A percentile compares a stretch with the other conserved stretches of the same genome.
Conservation (phyloP, 805 yeast species). For the Lachancea dasiensis region DNA sequence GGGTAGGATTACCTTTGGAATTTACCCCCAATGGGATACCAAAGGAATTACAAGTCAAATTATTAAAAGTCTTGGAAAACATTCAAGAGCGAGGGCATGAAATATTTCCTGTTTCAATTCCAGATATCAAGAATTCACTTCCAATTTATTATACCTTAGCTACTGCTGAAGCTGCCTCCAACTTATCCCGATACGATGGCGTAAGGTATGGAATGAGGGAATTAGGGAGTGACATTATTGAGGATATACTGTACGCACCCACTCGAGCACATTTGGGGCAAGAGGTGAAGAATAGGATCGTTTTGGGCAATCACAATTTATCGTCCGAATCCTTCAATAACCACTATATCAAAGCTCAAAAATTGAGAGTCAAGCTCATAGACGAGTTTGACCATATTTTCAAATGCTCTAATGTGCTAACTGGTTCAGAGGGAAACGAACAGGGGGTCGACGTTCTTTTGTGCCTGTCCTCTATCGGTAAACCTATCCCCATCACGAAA, state of each 20-base stretch:
- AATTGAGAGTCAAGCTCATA: conserved; percentile 53
- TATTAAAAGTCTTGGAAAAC: conserved; percentile 40
- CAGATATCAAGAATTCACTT: conserved; percentile 57
- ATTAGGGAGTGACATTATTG: conserved; percentile 27
- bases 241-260: conserved; percentile 42
- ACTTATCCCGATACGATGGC: conserved; percentile 86
- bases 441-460: conserved; percentile 64
- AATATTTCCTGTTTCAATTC: conserved; percentile 61
- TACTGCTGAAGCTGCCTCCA: conserved; percentile 92
- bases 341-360: conserved; percentile 72
- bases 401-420: conserved; percentile 40
- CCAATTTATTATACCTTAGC: conserved; percentile 85
- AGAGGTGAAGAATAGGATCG: conserved; percentile 78
- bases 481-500: conserved; percentile 50
- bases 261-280: conserved; percentile 67
- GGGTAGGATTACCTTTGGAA: conserved; percentile 72
- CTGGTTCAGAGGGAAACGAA: conserved; percentile 13
- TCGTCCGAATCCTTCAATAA: conserved; percentile 64
- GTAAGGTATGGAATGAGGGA: conserved; percentile 69
- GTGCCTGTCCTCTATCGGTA: conserved; percentile 61
- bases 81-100: conserved; percentile 45
- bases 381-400: conserved; percentile 64
- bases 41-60: conserved; percentile 38
- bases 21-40: conserved; percentile 53
- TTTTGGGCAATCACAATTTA: conserved; percentile 81